These are phyloP conservation scores for Biscutella laevigata DNA, from an alignment of 441 rosid species.

Conservation along the genomic window DNA sequence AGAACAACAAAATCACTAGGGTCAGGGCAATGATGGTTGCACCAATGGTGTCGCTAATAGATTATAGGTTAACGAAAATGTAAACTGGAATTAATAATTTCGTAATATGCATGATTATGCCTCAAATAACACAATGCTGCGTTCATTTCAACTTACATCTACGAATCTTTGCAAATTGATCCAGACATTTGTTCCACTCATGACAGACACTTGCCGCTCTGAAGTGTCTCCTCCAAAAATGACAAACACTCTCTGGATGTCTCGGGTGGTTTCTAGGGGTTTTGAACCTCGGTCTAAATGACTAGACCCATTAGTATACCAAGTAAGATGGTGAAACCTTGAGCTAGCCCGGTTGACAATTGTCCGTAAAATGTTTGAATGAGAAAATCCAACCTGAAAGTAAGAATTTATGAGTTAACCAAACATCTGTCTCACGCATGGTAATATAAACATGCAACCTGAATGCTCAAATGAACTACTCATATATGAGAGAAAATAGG, in stretches of 20 bases:
- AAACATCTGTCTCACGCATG: neutral
- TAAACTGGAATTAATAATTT: neutral
- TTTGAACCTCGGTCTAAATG: slow-evolving; percentile 28
- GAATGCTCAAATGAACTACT: slow-evolving; percentile 17
- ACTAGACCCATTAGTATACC: slow-evolving; percentile 33
- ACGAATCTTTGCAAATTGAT: slow-evolving; percentile 73
- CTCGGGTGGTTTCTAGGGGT: slow-evolving; percentile 28
- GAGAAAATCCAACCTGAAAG: slow-evolving; percentile 90
- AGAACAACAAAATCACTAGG: slow-evolving; percentile 26
- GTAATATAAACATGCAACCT: slow-evolving; percentile 72
- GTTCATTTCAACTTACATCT: slow-evolving; percentile 52
- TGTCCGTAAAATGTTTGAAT: slow-evolving; percentile 76
- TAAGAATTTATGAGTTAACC: slow-evolving; percentile 6
- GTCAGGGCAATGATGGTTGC: slow-evolving; percentile 16
- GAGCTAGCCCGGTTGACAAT: slow-evolving; percentile 62
- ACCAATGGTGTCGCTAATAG: neutral
- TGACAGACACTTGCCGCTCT: slow-evolving; percentile 94
- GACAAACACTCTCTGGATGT: slow-evolving; percentile 54
- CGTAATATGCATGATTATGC: slow-evolving; percentile 4
- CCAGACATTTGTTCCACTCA: slow-evolving; percentile 98
- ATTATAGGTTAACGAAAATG: slow-evolving; percentile 1
- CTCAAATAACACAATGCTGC: neutral
- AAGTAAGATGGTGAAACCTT: slow-evolving; percentile 65
- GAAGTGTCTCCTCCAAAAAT: slow-evolving; percentile 90
- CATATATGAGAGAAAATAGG: slow-evolving; percentile 2